phyloP scores from a whole-genome alignment of 345 rosid genomes.

The Corchorus olitorius region DNA sequence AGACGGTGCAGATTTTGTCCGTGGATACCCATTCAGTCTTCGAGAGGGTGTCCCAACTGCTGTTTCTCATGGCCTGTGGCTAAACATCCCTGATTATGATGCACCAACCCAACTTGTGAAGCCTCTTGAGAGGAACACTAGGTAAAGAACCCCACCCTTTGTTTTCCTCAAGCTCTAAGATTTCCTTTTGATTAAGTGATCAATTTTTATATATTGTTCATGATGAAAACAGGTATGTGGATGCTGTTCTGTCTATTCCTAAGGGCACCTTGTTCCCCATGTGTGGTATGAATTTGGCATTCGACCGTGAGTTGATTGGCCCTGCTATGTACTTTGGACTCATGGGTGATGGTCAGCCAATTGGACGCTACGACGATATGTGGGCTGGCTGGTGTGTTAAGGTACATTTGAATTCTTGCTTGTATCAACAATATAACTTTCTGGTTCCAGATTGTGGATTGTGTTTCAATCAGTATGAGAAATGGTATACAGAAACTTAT shows the following conservation, averaged over 20 bases:
- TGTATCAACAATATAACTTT: not conserved
- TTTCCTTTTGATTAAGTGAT: not conserved
- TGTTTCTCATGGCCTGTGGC: slow-evolving; percentile 98
- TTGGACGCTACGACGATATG: slow-evolving; percentile 94
- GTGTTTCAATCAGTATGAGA: not conserved
- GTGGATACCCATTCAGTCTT: slow-evolving; percentile 95
- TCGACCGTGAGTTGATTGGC: slow-evolving; percentile 91
- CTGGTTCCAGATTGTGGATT: not conserved
- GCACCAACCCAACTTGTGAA: slow-evolving; percentile 99
- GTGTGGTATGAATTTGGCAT: slow-evolving; percentile 98
- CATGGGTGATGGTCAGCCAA: slow-evolving; percentile 98
- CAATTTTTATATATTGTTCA: not conserved
- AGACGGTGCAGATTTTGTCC: slow-evolving; percentile 93
- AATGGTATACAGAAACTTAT: not conserved
- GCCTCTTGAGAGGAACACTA: slow-evolving; percentile 88
- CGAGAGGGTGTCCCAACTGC: slow-evolving; percentile 96
- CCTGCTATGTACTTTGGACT: slow-evolving; percentile 99
- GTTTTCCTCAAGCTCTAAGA: not conserved
- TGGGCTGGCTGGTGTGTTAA: slow-evolving; percentile 97
- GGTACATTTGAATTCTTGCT: not conserved
- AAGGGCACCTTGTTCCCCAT: slow-evolving; percentile 94
- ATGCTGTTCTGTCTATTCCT: slow-evolving; percentile 88
- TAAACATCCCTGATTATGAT: slow-evolving; percentile 97
- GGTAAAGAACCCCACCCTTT: slow-evolving; percentile 34
- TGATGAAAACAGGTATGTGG: slow-evolving; percentile 61